Percentiles rank a stretch among this genome's conserved stretches.
Conservation (phyloP, 164 flowering plant genomes). For the Paratinospora sagittata region DNA sequence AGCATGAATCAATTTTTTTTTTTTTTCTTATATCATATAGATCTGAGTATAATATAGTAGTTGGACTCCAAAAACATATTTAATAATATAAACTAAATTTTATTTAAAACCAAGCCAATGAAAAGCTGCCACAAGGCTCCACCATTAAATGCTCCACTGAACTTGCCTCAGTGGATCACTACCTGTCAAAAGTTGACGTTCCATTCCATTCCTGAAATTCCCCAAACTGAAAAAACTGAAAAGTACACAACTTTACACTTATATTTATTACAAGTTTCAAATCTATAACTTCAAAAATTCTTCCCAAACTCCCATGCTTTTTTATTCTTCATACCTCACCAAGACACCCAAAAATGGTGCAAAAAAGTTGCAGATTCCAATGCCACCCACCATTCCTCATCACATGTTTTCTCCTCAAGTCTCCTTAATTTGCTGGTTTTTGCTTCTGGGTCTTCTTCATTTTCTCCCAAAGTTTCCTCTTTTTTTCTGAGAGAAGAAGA, state of each 20-base stretch:
- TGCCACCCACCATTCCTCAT: background rate
- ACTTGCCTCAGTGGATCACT: slow-evolving; percentile 1
- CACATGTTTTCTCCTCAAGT: background rate
- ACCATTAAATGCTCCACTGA: background rate
- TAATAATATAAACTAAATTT: too few relatives aligned
- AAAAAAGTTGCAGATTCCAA: background rate
- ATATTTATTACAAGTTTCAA: background rate
- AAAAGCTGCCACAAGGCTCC: background rate
- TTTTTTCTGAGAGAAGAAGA: background rate
- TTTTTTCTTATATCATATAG: too few relatives aligned
- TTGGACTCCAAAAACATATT: too few relatives aligned
- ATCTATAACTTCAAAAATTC: background rate
- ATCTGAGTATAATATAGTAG: too few relatives aligned
- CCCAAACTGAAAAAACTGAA: background rate
- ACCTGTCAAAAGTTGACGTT: background rate
- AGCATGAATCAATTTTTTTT: too few relatives aligned
- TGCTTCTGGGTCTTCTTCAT: background rate
- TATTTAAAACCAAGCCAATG: background rate
- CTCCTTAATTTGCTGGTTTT: background rate
- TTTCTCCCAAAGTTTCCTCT: too few relatives aligned
- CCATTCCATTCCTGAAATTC: background rate
- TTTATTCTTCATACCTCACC: too few relatives aligned
- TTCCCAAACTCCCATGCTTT: too few relatives aligned
- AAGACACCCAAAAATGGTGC: too few relatives aligned
- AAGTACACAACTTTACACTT: background rate